Base-by-base conservation (phyloP, 2,329 filamentous ascomycete species). In the Akanthomyces lecanii region DNA sequence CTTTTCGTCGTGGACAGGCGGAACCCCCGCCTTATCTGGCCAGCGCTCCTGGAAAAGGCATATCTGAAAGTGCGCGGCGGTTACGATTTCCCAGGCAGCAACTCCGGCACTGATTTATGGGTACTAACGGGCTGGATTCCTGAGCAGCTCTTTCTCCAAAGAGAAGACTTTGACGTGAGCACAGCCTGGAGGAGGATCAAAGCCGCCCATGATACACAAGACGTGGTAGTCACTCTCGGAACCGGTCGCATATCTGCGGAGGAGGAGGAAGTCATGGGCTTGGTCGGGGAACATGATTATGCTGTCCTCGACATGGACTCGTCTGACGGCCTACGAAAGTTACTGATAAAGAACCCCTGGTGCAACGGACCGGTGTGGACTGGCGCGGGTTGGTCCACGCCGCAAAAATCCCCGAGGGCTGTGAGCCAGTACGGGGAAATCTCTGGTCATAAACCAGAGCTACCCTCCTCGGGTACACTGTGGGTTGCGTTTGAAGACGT, bases 311-410 rank as follows among this genome's bases (percentile, higher is more conserved):
- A 95, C 64, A 81, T 99, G 73, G 87, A 90, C 65, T 79, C 80
- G 30, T 70, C 80, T 2, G 80, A 82, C 4, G 84, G 84, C 1
- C 84, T 84, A 65, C 85, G 87, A 28, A 82, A 89, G 58, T 79
- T 98, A 58, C 81, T 97, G 0, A 84, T 99, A 66, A 99, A 99
- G 76, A 99, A 99, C 70, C 95, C 95, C 2, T 99, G 95, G 95
- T 90, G 89, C 58, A 88, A 93, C 71, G 92, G 91, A 4, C 86
- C 88, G 50, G 83, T 87, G 7, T 92, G 89, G 89, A 87, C 84
- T 66, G 88, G 71, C 8, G 67, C 68, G n/a, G 69, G 67, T n/a
- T 69, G 64, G 45, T 69, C 67, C 14, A 65, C 70, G 36, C 62
- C 51, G 51, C 53, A 61, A 57, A 54, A 65, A 33, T 56, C 53